These are phyloP conservation scores for Pleurotus tuber-regium DNA, from an alignment of 768 basidiomycete genomes.

Conservation along the genomic window DNA sequence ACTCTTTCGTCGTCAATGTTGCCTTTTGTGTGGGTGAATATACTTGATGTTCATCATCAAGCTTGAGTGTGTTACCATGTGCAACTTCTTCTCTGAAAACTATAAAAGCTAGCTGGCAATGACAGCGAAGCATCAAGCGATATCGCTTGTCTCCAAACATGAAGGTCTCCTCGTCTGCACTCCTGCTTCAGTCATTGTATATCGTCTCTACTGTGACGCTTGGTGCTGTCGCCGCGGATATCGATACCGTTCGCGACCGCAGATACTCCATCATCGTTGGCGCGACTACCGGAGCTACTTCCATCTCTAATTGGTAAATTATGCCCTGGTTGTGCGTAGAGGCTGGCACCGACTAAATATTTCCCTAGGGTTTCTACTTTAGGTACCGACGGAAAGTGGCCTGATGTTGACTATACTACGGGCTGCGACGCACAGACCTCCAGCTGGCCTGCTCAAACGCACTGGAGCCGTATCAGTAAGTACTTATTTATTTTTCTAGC, in stretches of 20 bases:
- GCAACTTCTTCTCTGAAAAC: not conserved
- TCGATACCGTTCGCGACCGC: slow-evolving; percentile 33
- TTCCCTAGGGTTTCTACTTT: slow-evolving; percentile 29
- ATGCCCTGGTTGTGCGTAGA: too few relatives aligned
- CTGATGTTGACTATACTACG: slow-evolving; percentile 47
- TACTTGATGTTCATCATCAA: not conserved
- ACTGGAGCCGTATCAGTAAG: slow-evolving; percentile 47
- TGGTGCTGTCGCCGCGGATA: slow-evolving; percentile 20
- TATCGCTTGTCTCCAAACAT: not conserved
- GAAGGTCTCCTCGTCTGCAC: not conserved
- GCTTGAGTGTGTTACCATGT: not conserved
- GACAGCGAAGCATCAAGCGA: slow-evolving; percentile 1
- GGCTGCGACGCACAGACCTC: slow-evolving; percentile 50
- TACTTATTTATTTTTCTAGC: not conserved
- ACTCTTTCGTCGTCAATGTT: not conserved
- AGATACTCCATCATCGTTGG: slow-evolving; percentile 38
- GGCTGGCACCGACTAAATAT: not conserved
- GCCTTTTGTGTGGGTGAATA: not conserved
- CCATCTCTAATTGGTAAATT: slow-evolving; percentile 33
- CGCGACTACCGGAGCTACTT: slow-evolving; percentile 35
- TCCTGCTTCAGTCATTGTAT: not conserved
- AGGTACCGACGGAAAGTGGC: slow-evolving; percentile 39
- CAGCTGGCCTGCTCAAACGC: slow-evolving; percentile 57
- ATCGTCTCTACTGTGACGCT: not conserved
- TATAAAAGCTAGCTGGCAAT: slow-evolving; percentile 2